Evolutionary conservation across 2,329 filamentous ascomycete species (phyloP), one percentile per base, ranked within the genome.

Genomic region (Juglanconis oblonga): DNA sequence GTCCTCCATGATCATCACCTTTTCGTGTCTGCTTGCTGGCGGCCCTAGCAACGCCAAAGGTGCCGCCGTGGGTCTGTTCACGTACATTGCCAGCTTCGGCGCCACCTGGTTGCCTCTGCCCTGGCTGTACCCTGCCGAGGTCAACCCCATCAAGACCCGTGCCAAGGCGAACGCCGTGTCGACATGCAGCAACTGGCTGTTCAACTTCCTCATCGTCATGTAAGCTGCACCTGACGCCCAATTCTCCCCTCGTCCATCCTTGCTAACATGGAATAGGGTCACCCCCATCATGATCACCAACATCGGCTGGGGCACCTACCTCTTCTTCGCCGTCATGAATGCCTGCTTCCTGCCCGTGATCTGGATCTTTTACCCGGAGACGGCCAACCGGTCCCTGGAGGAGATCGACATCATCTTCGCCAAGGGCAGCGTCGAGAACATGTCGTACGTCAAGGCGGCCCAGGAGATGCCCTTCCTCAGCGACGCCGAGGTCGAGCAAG

Each of bases 171-270:
- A 88, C 67, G 87, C 87, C 1, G 73, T 88, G 42, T 82, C 83
- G 2, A 89, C 86, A 0, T 82, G 80, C 51, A 80, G 79, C 42
- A 86, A 86, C 71, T 86, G 83, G 83, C 74, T 82, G 14, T 82
- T 81, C 72, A 85, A 86, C 71, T 88, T 88, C 71, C 75, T 87
- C 68, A 83, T 89, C 31, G 86, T 89, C 53, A 86, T 87, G 81
- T 55, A 31, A 48, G 48, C 35, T 24, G 5, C 40, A 11, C 4
- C 17, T 3, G 10, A 17, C 11, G 1, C 6, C 2, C 13, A 3
- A 3, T 1, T 87, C 42, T 79, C 89, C 65, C 56, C 86, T 80
- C 9, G 76, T n/a, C 7, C 11, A 13, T 9, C 11, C 10, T 31
- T 7, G 24, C 56, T 53, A 6, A 58, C 50, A 48, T 4, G 33